Percentiles rank a stretch among this genome's conserved stretches.
phyloP scores from a whole-genome alignment of 2,329 filamentous ascomycete species.

The Alternaria sp. region DNA sequence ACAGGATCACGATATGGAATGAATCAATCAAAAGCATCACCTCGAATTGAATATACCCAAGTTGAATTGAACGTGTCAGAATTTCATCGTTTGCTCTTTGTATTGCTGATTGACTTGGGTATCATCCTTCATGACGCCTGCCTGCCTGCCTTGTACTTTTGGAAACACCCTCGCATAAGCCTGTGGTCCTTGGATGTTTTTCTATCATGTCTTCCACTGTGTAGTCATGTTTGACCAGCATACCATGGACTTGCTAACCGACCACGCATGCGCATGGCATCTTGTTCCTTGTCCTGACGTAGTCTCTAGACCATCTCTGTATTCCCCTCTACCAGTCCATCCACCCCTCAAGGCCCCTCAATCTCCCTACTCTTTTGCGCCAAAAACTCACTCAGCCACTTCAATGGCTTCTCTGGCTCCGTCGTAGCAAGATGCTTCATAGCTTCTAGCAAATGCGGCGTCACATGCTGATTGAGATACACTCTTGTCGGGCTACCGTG shows the following conservation, averaged over 20 bases:
- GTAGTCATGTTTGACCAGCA: neutral
- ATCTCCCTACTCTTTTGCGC: slow-evolving; percentile 58
- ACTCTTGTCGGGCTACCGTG: slow-evolving; percentile 59
- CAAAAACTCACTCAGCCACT: slow-evolving; percentile 59
- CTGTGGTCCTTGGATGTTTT: neutral
- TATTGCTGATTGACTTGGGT: slow-evolving; percentile 25
- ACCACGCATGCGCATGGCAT: too few species aligned
- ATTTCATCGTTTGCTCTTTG: slow-evolving; percentile 8
- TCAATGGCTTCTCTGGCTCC: slow-evolving; percentile 61
- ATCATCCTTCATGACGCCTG: slow-evolving; percentile 22
- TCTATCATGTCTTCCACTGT: neutral
- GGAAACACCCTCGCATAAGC: slow-evolving; percentile 13
- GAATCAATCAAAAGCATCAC: slow-evolving; percentile 48
- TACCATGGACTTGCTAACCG: neutral
- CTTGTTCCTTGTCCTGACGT: neutral
- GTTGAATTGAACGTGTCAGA: slow-evolving; percentile 21
- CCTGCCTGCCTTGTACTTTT: slow-evolving; percentile 14
- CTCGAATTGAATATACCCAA: slow-evolving; percentile 35
- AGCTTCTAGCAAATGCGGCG: slow-evolving; percentile 60
- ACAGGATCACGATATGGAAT: slow-evolving; percentile 48
- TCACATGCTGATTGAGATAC: slow-evolving; percentile 60
- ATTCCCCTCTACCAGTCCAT: neutral
- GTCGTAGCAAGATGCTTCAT: slow-evolving; percentile 61
- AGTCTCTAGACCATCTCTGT: too few species aligned
- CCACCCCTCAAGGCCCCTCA: slow-evolving; percentile 47